Evolutionary conservation across 202 grass and related monocot species (phyloP), one percentile per base, ranked within the genome.

Genomic region (Cymbopogon flexuosus): DNA sequence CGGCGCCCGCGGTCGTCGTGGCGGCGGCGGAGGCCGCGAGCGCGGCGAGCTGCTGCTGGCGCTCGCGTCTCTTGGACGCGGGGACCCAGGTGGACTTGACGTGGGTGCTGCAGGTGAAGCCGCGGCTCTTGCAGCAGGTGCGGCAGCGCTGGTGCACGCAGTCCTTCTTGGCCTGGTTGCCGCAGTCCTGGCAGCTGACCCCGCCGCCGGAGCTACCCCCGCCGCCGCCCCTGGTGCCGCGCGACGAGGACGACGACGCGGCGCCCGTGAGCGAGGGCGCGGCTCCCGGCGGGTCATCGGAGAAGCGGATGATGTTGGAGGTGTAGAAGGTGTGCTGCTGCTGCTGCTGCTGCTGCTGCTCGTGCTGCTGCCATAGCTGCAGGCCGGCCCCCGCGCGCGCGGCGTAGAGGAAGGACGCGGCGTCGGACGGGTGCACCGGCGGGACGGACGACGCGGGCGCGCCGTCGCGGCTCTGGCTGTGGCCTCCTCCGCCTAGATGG

Each of bases 91-190:
- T 97, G 86, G 88, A 91, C 72, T 88, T 97, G 61, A 93, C 81
- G 76, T 97, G 93, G 8, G 93, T 97, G 12, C 66, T 10, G 62
- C 93, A 97, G 70, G 14, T 11, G 70, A 84, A 91, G 3, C 93
- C 93, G n/a, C 88, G 91, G 84, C 90, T 89, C 86, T 97, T 97
- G 87, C 93, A 97, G 87, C 93, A 97, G 62, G 90, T 91, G 57
- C 93, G 88, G 90, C 93, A 97, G 29, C 93, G 87, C 77, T 86
- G 64, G 84, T 93, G 93, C 1, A 6, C 18, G 84, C 93, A 97
- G 83, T 97, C 93, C 22, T 97, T 97, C 90, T 97, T 97, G 4
- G 93, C 90, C 79, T 97, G 93, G 84, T 97, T 97, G 21, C 93
- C 93, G 79, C 93, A 97, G 75, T 97, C 93, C 86, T 97, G 90